A percentile compares a stretch with the other conserved stretches of the same genome.
Evolutionary conservation across 2,329 filamentous ascomycete species (phyloP).

Genomic region (Hansfordia pulvinata): DNA sequence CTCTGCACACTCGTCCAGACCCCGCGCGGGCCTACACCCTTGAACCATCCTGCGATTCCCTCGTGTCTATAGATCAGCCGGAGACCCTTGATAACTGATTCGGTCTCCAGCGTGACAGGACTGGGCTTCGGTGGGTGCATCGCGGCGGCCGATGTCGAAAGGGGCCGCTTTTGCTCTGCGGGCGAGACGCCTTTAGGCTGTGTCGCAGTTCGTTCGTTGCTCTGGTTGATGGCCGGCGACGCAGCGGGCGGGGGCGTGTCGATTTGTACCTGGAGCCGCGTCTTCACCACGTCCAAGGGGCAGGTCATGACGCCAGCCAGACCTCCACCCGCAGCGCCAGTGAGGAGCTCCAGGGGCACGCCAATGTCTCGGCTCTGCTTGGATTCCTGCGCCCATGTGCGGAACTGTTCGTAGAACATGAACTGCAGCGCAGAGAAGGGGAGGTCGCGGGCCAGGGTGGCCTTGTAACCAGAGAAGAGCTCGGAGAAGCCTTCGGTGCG

Average conservation of each 20-base stretch:
- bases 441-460: conserved; percentile 84
- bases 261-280: conserved; percentile 85
- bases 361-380: conserved; percentile 76
- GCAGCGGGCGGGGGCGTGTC: too few relatives aligned
- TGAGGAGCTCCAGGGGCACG: conserved; percentile 70
- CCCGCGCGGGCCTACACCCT: conserved; percentile 80
- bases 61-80: conserved; percentile 83
- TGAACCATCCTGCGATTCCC: conserved; percentile 80
- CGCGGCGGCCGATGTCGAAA: conserved; percentile 82
- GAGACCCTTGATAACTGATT: conserved; percentile 74
- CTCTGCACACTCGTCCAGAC: conserved; percentile 98
- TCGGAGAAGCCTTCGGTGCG: conserved; percentile 70
- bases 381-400: conserved; percentile 66
- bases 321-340: conserved; percentile 79
- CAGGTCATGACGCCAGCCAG: conserved; percentile 91
- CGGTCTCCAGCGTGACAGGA: conserved; percentile 71
- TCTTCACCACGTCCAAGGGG: conserved; percentile 95
- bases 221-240: conserved; percentile 12
- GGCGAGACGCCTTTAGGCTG: conserved; percentile 12
- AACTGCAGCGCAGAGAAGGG: conserved; percentile 96
- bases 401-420: conserved; percentile 94
- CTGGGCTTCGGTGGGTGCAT: conserved; percentile 71
- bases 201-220: conserved; percentile 10
- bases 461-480: conserved; percentile 93
- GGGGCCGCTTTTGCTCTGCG: conserved; percentile 49